Conservation (phyloP, 140 eudicot species). For the Cichorium intybus region DNA sequence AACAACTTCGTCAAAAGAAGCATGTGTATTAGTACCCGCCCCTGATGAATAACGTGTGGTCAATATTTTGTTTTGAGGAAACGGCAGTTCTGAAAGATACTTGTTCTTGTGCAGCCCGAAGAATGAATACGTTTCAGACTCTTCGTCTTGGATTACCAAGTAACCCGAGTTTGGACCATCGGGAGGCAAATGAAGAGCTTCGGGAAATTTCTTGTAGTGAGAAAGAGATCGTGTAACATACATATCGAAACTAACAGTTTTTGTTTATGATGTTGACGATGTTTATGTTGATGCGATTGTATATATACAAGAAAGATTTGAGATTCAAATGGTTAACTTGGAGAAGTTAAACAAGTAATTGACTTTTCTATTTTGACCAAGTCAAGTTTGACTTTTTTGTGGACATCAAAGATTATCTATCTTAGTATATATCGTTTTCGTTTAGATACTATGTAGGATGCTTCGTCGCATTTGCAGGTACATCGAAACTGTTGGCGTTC, state of each 20-base stretch:
- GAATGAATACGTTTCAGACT: conserved; percentile 52
- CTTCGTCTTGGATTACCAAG: conserved; percentile 71
- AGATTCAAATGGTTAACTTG: neutral
- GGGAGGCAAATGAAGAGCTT: conserved; percentile 36
- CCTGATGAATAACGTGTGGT: conserved; percentile 31
- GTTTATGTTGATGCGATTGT: neutral
- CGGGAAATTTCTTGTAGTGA: conserved; percentile 40
- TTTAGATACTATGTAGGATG: neutral
- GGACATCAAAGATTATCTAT: conserved; percentile 2
- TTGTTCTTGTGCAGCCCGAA: conserved; percentile 49
- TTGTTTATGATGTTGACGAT: neutral
- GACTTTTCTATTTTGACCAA: conserved; percentile 1
- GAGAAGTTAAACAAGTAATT: conserved; percentile 20
- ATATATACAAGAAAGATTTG: neutral
- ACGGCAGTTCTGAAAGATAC: conserved; percentile 40
- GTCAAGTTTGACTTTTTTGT: conserved; percentile 8
- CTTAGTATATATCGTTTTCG: neutral
- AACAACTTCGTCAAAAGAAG: conserved; percentile 28
- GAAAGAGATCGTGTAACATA: conserved; percentile 71
- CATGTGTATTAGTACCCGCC: neutral
- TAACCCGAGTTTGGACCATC: conserved; percentile 85
- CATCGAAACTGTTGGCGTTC: too few relatives aligned
- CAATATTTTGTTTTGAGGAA: conserved; percentile 64
- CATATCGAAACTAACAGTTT: conserved; percentile 25
- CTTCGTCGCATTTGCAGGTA: neutral